These are phyloP conservation scores for Tilletia horrida DNA, from an alignment of 1,284 basidiomycete genomes.

Conservation along the genomic window DNA sequence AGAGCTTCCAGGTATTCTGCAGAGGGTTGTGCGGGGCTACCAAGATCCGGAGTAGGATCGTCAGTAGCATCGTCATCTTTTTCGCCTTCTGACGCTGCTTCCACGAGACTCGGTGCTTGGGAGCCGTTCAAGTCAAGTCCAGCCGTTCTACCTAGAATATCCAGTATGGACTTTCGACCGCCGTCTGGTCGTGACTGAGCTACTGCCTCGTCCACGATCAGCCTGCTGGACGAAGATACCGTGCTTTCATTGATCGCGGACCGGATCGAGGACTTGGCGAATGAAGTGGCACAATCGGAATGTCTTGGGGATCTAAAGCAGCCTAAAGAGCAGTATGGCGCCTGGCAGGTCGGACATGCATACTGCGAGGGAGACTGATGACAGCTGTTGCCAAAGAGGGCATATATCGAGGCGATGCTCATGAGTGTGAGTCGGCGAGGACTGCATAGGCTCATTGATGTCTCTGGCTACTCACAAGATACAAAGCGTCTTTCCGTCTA, in stretches of 20 bases:
- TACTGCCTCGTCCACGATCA: no score
- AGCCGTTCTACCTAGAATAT: conserved; percentile 26
- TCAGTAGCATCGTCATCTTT: conserved; percentile 14
- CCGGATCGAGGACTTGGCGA: conserved; percentile 24
- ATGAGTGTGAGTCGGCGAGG: background rate
- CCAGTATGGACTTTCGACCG: conserved; percentile 22
- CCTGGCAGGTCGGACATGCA: conserved; percentile 45
- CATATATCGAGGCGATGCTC: no score
- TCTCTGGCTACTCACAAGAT: conserved; percentile 26
- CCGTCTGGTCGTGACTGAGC: no score
- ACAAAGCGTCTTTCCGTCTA: conserved; percentile 27
- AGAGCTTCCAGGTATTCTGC: conserved; percentile 20
- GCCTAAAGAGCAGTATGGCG: conserved; percentile 41
- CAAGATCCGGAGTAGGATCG: background rate
- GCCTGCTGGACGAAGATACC: background rate
- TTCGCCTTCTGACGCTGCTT: conserved; percentile 16
- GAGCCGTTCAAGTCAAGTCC: background rate
- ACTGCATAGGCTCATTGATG: background rate
- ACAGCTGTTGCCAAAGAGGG: conserved; percentile 24
- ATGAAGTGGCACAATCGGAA: conserved; percentile 32
- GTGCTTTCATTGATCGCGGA: conserved; percentile 21
- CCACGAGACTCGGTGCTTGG: background rate
- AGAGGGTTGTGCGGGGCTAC: conserved; percentile 27
- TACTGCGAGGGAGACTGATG: conserved; percentile 31
- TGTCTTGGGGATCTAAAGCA: conserved; percentile 39